Base-by-base conservation (phyloP, 768 basidiomycete species). In the Suillus weaverae region DNA sequence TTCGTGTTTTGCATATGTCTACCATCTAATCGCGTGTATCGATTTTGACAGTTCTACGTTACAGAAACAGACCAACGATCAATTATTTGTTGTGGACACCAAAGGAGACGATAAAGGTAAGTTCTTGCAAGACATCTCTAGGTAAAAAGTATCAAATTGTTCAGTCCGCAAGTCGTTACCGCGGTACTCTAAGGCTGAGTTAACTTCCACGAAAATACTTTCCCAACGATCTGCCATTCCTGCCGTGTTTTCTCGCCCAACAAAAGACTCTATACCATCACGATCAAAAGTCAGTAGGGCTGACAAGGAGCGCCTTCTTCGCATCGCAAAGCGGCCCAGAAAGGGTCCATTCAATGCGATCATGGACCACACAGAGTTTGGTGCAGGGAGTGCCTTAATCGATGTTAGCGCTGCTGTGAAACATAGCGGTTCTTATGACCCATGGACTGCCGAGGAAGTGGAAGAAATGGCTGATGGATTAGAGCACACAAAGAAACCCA, bases 171-270 rank as follows among this genome's bases (percentile, higher is more conserved):
- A 83, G 68, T 71, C 78, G 5, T 72, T 89, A 0, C 86, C 86
- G 13, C 81, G 83, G 65, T 87, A 83, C 73, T 86, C 86, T 11
- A 80, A 76, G 33, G 69, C 79, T 4, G 79, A 84, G 54, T 76
- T 92, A 13, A 89, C 83, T 22, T 92, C 93, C 0, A 79, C 89
- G 2, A 91, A 91, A 81, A 90, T 97, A 38, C 86, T 97, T 18
- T 77, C 88, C 0, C 88, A 95, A 72, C 89, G 95, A 22, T 96
- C 95, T 2, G 95, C 95, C 6, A 84, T 97, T 14, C 92, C 95
- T 16, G 91, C 95, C 0, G 85, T 96, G 38, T 78, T 84, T 64
- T 91, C 93, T n/a, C 87, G 86, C 18, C 30, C 59, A 1, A 69
- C 64, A 13, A 72, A 48, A 59, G 56, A 57, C 16, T 26, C 56